Evolutionary conservation across 768 basidiomycete genomes (phyloP).

Genomic region (Phlebiopsis gigantea): DNA sequence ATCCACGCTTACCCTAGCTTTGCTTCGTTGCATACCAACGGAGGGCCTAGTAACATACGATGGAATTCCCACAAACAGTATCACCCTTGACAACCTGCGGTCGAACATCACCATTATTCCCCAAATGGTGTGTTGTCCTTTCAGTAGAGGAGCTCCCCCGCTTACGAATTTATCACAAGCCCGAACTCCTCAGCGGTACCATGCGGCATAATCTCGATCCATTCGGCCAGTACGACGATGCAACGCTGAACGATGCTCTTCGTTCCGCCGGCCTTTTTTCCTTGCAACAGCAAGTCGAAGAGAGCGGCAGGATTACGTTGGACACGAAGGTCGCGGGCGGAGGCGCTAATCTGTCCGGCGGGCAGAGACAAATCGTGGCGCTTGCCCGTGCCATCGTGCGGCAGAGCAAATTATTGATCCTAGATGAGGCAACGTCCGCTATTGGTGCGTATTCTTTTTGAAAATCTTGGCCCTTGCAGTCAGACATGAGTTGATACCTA

Average conservation of each 20-base stretch:
- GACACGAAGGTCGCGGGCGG: constrained; percentile 41
- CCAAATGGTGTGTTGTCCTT: constrained; percentile 35
- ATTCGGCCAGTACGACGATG: constrained; percentile 43
- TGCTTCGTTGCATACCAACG: constrained; percentile 51
- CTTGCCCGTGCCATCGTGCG: constrained; percentile 55
- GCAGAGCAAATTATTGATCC: constrained; percentile 47
- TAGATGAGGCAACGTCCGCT: constrained; percentile 53
- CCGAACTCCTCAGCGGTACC: constrained; percentile 38
- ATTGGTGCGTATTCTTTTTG: constrained; percentile 27
- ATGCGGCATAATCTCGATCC: constrained; percentile 47
- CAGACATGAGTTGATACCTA: background rate
- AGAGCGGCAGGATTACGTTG: constrained; percentile 33
- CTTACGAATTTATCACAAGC: constrained; percentile 36
- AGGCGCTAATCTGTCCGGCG: constrained; percentile 45
- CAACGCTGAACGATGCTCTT: constrained; percentile 34
- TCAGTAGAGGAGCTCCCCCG: constrained; percentile 33
- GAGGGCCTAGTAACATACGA: constrained; percentile 49
- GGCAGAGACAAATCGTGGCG: constrained; percentile 55
- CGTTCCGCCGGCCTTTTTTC: constrained; percentile 35
- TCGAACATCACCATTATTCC: constrained; percentile 55
- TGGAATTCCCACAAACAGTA: constrained; percentile 35
- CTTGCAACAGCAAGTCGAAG: constrained; percentile 27
- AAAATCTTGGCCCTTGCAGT: background rate
- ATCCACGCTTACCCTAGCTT: constrained; percentile 41
- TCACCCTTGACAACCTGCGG: constrained; percentile 50